Percentiles rank a stretch among this genome's conserved stretches.
Evolutionary conservation across 108 stramenopile species (phyloP).

Genomic region (Aurantiochytrium sp.): DNA sequence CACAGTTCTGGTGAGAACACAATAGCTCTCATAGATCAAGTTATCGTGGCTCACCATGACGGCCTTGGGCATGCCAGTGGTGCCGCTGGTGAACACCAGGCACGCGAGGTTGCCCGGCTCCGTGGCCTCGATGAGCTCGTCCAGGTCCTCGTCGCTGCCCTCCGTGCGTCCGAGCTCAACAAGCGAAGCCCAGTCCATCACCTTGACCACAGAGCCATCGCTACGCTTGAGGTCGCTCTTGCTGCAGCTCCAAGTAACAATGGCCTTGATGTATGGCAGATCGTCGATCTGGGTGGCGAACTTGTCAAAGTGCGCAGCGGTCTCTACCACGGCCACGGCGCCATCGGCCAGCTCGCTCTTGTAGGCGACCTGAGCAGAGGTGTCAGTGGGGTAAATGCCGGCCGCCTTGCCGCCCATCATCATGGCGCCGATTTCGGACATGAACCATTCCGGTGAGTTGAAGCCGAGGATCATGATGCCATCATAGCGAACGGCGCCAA

Average conservation of each 20-base stretch:
- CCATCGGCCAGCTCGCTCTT: background rate
- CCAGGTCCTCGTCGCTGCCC: constrained; percentile 15
- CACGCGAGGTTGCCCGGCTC: constrained; percentile 48
- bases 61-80: constrained; percentile 69
- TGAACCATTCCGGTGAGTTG: constrained; percentile 15
- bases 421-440: background rate
- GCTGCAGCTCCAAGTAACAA: constrained; percentile 52
- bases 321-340: constrained; percentile 38
- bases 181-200: constrained; percentile 22
- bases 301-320: constrained; percentile 51
- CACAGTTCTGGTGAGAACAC: background rate
- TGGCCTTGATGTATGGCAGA: constrained; percentile 53
- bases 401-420: background rate
- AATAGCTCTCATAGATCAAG: constrained; percentile 26
- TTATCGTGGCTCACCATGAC: constrained; percentile 73
- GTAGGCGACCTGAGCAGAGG: background rate
- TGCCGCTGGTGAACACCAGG: constrained; percentile 68
- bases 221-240: constrained; percentile 8
- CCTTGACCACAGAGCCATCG: constrained; percentile 31
- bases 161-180: constrained; percentile 12
- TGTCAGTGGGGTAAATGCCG: constrained; percentile 1
- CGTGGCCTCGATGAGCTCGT: constrained; percentile 26
- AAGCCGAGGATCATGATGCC: constrained; percentile 15
- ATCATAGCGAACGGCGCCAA: constrained; percentile 55
- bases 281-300: constrained; percentile 33